These are phyloP conservation scores for Actinomucor elegans DNA, from an alignment of 371 early-diverging fungal genomes.

Conservation along the genomic window DNA sequence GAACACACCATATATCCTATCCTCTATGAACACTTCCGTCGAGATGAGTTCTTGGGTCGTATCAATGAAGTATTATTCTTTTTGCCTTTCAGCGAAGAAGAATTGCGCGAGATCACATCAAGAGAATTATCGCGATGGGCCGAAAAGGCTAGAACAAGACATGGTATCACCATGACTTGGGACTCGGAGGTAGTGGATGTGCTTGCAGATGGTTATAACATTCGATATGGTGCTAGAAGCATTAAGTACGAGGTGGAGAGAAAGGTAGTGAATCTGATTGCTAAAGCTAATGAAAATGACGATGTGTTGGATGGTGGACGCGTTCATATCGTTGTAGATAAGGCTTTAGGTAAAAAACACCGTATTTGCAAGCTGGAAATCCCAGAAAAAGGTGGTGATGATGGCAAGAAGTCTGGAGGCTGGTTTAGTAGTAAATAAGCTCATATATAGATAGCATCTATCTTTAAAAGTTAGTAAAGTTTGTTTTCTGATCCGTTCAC, in stretches of 20 bases:
- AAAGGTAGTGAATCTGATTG: conserved; percentile 55
- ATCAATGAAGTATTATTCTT: conserved; percentile 64
- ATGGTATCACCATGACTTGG: conserved; percentile 59
- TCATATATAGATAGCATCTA: too few relatives aligned
- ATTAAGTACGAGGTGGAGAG: conserved; percentile 64
- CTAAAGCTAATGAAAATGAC: conserved; percentile 61
- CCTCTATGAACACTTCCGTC: conserved; percentile 53
- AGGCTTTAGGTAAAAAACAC: conserved; percentile 27
- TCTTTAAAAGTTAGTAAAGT: too few relatives aligned
- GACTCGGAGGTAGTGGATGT: conserved; percentile 51
- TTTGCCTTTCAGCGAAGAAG: conserved; percentile 55
- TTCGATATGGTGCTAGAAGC: conserved; percentile 62
- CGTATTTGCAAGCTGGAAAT: conserved; percentile 43
- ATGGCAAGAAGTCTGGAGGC: conserved; percentile 30
- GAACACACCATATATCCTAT: conserved; percentile 60
- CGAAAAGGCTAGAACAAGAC: conserved; percentile 49
- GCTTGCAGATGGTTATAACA: conserved; percentile 53
- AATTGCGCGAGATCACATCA: conserved; percentile 47
- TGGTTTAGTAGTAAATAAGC: conserved; percentile 44
- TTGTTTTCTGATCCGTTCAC: too few relatives aligned
- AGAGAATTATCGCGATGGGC: conserved; percentile 57
- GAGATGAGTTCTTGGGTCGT: conserved; percentile 65
- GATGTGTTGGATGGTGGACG: conserved; percentile 51
- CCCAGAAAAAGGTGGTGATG: conserved; percentile 40
- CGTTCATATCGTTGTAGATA: conserved; percentile 43